phyloP scores from a whole-genome alignment of 2,329 filamentous ascomycete genomes.

The Stagonosporopsis chrysanthemi region DNA sequence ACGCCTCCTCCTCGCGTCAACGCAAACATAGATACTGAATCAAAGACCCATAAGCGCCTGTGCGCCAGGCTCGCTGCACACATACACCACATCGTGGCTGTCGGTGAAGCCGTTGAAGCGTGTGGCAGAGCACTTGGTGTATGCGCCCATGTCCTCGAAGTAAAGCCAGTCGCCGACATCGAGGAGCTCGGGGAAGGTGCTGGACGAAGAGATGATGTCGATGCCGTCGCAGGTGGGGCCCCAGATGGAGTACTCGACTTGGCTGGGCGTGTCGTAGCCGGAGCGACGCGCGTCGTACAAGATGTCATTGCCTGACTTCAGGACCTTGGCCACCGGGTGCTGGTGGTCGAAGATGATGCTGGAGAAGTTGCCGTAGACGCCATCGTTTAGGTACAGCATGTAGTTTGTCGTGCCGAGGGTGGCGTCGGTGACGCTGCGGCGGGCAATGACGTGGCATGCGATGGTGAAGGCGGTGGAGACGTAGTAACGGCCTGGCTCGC shows the following conservation, averaged over 20 bases:
- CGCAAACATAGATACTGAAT: constrained; percentile 6
- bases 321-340: constrained; percentile 82
- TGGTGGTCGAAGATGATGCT: constrained; percentile 99
- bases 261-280: constrained; percentile 57
- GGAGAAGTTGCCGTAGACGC: constrained; percentile 97
- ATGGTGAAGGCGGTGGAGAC: constrained; percentile 92
- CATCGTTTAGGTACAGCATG: constrained; percentile 98
- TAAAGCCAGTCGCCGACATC: constrained; percentile 98
- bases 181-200: constrained; percentile 76
- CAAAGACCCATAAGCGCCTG: constrained; percentile 67
- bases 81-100: constrained; percentile 89
- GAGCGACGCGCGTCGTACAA: constrained; percentile 58
- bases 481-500: constrained; percentile 96
- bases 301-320: constrained; percentile 68
- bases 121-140: constrained; percentile 97
- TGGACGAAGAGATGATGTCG: constrained; percentile 87
- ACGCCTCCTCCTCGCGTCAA: neutral
- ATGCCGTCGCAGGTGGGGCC: constrained; percentile 98
- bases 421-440: constrained; percentile 83
- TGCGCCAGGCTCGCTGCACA: constrained; percentile 91
- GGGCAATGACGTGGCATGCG: constrained; percentile 94
- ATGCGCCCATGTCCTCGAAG: constrained; percentile 98
- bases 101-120: constrained; percentile 98
- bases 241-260: constrained; percentile 93
- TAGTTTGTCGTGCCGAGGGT: constrained; percentile 73